Percentiles rank a stretch among this genome's conserved stretches.
Conservation (phyloP, 179 eudicot species). For the Pouteria campechiana region DNA sequence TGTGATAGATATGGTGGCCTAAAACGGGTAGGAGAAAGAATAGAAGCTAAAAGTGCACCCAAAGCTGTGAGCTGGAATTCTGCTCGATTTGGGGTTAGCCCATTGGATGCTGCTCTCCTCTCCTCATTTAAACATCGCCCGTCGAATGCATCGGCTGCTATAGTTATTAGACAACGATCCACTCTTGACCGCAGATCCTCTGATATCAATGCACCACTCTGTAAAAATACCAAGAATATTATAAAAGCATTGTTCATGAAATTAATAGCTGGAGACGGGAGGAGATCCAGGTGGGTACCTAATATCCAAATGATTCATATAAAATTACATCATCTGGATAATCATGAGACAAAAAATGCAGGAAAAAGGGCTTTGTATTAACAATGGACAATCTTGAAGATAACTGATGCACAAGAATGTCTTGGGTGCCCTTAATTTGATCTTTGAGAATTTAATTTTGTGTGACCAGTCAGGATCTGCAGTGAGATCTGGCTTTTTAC, state of each 20-base stretch:
- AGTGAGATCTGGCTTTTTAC: too few relatives aligned
- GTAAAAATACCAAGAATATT: constrained; percentile 9
- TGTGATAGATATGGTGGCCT: constrained; percentile 69
- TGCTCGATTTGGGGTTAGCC: constrained; percentile 25
- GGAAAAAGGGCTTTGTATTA: too few relatives aligned
- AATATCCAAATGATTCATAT: too few relatives aligned
- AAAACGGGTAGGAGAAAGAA: constrained; percentile 58
- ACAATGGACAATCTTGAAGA: too few relatives aligned
- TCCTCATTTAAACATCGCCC: constrained; percentile 34
- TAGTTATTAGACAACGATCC: constrained; percentile 45
- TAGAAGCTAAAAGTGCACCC: constrained; percentile 76
- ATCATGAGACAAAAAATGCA: too few relatives aligned
- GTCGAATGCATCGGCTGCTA: constrained; percentile 54
- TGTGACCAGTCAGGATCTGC: too few relatives aligned
- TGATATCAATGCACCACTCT: constrained; percentile 74
- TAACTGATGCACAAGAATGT: too few relatives aligned
- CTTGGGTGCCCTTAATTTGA: too few relatives aligned
- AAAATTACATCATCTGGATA: too few relatives aligned
- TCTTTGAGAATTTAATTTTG: too few relatives aligned
- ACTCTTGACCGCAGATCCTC: constrained; percentile 58
- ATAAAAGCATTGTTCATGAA: not conserved
- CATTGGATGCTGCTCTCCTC: constrained; percentile 7
- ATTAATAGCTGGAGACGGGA: not conserved
- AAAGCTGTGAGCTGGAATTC: constrained; percentile 76
- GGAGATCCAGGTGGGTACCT: not conserved